Base-by-base conservation (phyloP, 768 basidiomycete species). In the Collybia mongolica region DNA sequence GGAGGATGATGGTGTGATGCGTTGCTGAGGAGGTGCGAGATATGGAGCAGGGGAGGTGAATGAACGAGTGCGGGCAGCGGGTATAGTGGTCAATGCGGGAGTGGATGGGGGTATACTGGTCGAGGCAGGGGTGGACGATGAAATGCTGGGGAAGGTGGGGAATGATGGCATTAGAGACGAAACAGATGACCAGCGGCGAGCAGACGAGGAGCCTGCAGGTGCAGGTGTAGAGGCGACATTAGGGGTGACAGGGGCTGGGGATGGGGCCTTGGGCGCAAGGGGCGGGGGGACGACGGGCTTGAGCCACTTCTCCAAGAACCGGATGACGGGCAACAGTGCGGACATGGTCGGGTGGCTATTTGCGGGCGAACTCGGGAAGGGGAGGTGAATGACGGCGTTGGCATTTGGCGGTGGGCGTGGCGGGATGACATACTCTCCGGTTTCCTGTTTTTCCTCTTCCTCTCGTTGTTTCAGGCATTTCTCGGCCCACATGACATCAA, bases 401-500 rank as follows among this genome's bases (percentile, higher is more conserved):
- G 87, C 84, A 56, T 87, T 80, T 0, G 88, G 86, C 15, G 89
- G 81, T 4, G 88, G 88, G 12, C 86, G 77, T 1, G 75, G 76
- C 2, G 76, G 80, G n/a, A 80, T 63, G 14, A 22, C 22, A n/a
- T 29, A 28, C 14, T 35, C 12, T 35, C 26, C 39, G 17, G n/a
- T 19, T 2, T 19, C 14, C 36, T 18, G 15, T 6, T 26, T 26
- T 11, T 18, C 42, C 59, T 1, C 57, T 55, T 19, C 37, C 39
- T 26, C 63, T 63, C 42, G 55, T 51, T 41, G 54, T 56, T 61
- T 52, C 43, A 22, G 49, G 49, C 68, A 71, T 44, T 76, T 57
- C 49, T 83, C 78, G 2, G 65, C 69, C 89, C 90, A 93, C 64
- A 79, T 71, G 44, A 70, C 70, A 54, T 92, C 90, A 61, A 93